Evolutionary conservation across 306 rosid genomes (phyloP), one percentile per base, ranked within the genome.

Genomic region (Glycine soja): DNA sequence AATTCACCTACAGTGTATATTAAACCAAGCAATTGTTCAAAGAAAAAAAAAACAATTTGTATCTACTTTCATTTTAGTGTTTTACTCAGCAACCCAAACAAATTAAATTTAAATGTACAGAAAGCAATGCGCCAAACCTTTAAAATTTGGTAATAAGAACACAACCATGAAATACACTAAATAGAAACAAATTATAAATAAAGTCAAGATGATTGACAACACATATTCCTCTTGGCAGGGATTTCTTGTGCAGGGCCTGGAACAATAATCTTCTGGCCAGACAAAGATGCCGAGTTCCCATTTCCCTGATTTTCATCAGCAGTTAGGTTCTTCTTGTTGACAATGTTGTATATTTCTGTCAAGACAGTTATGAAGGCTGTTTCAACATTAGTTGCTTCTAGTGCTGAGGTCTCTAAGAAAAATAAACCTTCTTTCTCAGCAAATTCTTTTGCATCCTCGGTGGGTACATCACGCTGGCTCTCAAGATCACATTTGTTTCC

Each of bases 401-500:
- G 73, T 12, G 98, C 98, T 0, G 98, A 94, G 69, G 98, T 94
- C 88, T 94, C 98, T 68, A 94, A 73, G 93, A 94, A 94, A 79
- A 94, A 94, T 6, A 94, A 82, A 30, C 97, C 98, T 88, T 94
- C 98, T 81, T 92, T 94, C 83, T 94, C 90, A 18, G 98, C 98
- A 61, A 94, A 94, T 74, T 94, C 98, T 80, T 84, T 92, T 69
- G 98, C 98, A 50, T 94, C 98, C 76, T 92, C 98, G 0, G 90
- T 90, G 56, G 97, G 91, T 5, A 94, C 93, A 24, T 92, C 97
- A 13, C 98, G 93, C 88, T 88, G 98, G 85, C 80, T 52, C 84
- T 91, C 97, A 0, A 94, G 94, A 88, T 94, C 98, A 72, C 87
- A 80, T 79, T 94, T 94, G 92, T 94, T 94, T 56, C 98, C 98